phyloP scores from a whole-genome alignment of 129 eudicot genomes.

The Tanacetum coccineum region DNA sequence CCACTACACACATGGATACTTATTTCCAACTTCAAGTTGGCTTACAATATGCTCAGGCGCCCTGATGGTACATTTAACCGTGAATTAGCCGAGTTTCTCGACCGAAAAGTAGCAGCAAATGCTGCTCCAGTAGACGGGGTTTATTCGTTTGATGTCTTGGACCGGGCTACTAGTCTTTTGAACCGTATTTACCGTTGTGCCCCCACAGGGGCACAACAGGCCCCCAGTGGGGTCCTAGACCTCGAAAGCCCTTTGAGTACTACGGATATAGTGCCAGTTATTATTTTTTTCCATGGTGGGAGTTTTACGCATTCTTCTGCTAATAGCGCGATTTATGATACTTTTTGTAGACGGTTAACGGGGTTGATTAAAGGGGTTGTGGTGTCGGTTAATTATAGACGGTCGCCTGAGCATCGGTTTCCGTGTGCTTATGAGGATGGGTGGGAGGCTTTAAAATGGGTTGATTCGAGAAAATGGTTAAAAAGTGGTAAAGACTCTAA shows the following conservation, averaged over 20 bases:
- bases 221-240: slow-evolving; percentile 38
- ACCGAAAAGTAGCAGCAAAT: slow-evolving; percentile 80
- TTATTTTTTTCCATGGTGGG: slow-evolving; percentile 83
- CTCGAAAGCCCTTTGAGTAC: slow-evolving; percentile 72
- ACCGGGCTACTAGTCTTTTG: slow-evolving; percentile 57
- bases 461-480: slow-evolving; percentile 70
- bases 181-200: slow-evolving; percentile 65
- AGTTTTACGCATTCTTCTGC: slow-evolving; percentile 91
- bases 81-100: slow-evolving; percentile 71
- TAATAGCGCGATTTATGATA: slow-evolving; percentile 85
- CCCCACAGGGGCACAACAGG: slow-evolving; percentile 32
- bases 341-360: slow-evolving; percentile 70
- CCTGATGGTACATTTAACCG: slow-evolving; percentile 96
- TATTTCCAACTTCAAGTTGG: slow-evolving; percentile 86
- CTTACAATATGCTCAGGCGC: slow-evolving; percentile 86
- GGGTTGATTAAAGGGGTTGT: slow-evolving; percentile 60
- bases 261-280: slow-evolving; percentile 71
- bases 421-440: slow-evolving; percentile 96
- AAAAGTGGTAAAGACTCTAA: slow-evolving; percentile 53
- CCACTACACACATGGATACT: slow-evolving; percentile 94
- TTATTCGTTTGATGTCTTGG: slow-evolving; percentile 73
- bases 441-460: slow-evolving; percentile 87
- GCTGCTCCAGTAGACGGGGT: slow-evolving; percentile 73
- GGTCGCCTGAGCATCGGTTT: slow-evolving; percentile 82
- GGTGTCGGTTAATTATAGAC: slow-evolving; percentile 78